These are phyloP conservation scores for Podospora comata DNA, from an alignment of 495 filamentous ascomycete species.

Conservation along the genomic window DNA sequence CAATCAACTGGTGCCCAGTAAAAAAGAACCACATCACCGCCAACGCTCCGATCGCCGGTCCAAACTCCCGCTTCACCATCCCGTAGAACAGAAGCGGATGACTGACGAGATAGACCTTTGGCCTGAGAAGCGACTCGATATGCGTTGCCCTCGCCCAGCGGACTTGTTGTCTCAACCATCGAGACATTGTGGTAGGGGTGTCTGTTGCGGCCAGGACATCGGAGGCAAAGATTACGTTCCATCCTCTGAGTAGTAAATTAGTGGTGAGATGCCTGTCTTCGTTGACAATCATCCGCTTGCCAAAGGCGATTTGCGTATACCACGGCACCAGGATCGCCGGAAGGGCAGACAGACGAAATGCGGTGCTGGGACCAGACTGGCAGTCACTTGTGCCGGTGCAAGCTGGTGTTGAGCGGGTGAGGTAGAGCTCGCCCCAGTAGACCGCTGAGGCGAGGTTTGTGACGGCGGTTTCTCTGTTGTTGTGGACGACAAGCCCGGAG, in stretches of 20 bases:
- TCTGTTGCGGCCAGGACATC: slow-evolving; percentile 15
- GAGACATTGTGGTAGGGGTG: slow-evolving; percentile 15
- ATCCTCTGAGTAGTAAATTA: slow-evolving; percentile 13
- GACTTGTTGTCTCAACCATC: slow-evolving; percentile 20
- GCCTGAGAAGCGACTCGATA: slow-evolving; percentile 16
- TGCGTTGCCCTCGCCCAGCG: slow-evolving; percentile 19
- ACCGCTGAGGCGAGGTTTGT: slow-evolving; percentile 12
- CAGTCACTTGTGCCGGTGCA: slow-evolving; percentile 16
- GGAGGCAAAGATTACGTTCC: slow-evolving; percentile 19
- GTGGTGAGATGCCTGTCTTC: slow-evolving; percentile 20
- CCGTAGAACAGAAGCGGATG: slow-evolving; percentile 18
- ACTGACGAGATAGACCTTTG: slow-evolving; percentile 14
- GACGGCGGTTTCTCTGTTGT: slow-evolving; percentile 9
- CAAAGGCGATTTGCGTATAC: slow-evolving; percentile 14
- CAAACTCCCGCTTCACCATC: slow-evolving; percentile 18
- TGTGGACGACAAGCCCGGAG: slow-evolving; percentile 14
- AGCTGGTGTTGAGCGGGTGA: slow-evolving; percentile 18
- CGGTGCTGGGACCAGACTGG: slow-evolving; percentile 17
- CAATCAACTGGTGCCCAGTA: slow-evolving; percentile 7
- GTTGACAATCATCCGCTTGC: slow-evolving; percentile 21
- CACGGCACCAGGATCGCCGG: slow-evolving; percentile 14
- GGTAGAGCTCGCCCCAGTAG: slow-evolving; percentile 20
- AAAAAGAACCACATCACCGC: slow-evolving; percentile 18
- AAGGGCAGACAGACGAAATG: slow-evolving; percentile 12
- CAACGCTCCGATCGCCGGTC: slow-evolving; percentile 14